Evolutionary conservation across 225 moss, liverwort and hornwort genomes (phyloP), one percentile per base, ranked within the genome.

Genomic region (Bryoerythrophyllum caledonicum): DNA sequence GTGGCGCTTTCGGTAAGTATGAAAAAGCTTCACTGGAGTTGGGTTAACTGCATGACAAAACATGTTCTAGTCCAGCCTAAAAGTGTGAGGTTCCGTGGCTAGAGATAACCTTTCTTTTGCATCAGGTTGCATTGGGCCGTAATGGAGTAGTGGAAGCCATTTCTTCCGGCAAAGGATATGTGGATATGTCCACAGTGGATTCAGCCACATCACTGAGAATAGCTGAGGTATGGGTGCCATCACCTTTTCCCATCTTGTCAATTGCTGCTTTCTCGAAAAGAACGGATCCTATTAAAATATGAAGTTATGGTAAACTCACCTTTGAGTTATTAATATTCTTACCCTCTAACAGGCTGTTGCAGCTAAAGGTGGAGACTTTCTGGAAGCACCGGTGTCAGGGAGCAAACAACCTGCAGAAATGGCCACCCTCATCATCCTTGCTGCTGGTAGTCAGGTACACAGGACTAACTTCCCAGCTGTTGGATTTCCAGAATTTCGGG

Each of bases 101-200:
- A n/a, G 27, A 37, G 56, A 9, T 21, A 65, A 12, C 26, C 59
- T 60, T 28, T 57, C 4, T 43, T 32, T 62, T 20, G n/a, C 32
- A 16, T 46, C 75, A 97, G 96, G 96, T 97, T 66, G 94, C 81
- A 27, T 69, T 91, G 3, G 94, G 92, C 10, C 80, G 88, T 70
- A 80, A 71, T 59, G 97, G 97, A 65, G 90, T 90, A 30, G 72
- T 93, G 70, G 94, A 90, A 75, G 83, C 73, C 20, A 81, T 97
- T 24, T 76, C 73, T 11, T 67, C 90, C 68, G 97, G 97, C 60
- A 97, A 91, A 72, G 82, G 90, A 34, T 97, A 97, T 75, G 90
- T 97, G 46, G 97, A 97, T 80, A 92, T 97, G 94, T 97, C 97
- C 27, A 97, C 97, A 64, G 94, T 97, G 28, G 94, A 97, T 79